Percentiles rank a stretch among this genome's conserved stretches.
Evolutionary conservation across 495 filamentous ascomycete genomes (phyloP).

Genomic region (Diplogelasinospora grovesii): DNA sequence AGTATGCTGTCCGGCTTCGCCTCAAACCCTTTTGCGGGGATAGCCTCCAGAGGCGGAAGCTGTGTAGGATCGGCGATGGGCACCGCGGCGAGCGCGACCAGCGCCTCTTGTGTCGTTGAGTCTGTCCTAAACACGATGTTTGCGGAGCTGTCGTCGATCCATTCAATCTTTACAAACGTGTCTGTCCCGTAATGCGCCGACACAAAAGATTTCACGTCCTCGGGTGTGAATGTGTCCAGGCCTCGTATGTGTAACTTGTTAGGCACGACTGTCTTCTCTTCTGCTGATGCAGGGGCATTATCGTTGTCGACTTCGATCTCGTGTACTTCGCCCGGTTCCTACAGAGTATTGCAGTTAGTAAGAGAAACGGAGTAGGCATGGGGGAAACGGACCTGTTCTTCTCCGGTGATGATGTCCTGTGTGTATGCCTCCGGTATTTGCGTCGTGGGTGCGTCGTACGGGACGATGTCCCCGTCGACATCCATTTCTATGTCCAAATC

Average conservation of each 20-base stretch:
- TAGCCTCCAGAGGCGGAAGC: conserved; percentile 43
- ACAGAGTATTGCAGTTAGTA: conserved; percentile 4
- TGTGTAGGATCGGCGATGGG: conserved; percentile 38
- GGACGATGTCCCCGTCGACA: conserved; percentile 52
- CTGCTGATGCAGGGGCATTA: conserved; percentile 8
- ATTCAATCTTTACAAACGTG: conserved; percentile 62
- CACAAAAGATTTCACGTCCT: conserved; percentile 67
- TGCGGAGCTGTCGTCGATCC: conserved; percentile 91
- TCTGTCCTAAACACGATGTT: conserved; percentile 73
- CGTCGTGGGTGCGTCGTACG: conserved; percentile 31
- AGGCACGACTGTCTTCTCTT: conserved; percentile 31
- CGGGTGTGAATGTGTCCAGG: conserved; percentile 71
- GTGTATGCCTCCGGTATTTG: conserved; percentile 41
- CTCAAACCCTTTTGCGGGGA: conserved; percentile 55
- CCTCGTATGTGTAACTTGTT: conserved; percentile 77
- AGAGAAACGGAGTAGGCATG: conserved; percentile 12
- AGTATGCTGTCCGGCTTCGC: conserved; percentile 63
- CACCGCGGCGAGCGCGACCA: conserved; percentile 53
- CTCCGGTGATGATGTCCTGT: conserved; percentile 34
- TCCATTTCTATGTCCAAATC: conserved; percentile 73
- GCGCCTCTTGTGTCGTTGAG: conserved; percentile 58
- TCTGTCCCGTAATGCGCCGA: conserved; percentile 53
- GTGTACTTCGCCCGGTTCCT: conserved; percentile 34
- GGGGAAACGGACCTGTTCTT: conserved; percentile 27
- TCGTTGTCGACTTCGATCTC: conserved; percentile 19